Percentiles rank a stretch among this genome's conserved stretches.
These are phyloP conservation scores for Penicillium sp. DNA, from an alignment of 2,329 filamentous ascomycete genomes.

Conservation along the genomic window DNA sequence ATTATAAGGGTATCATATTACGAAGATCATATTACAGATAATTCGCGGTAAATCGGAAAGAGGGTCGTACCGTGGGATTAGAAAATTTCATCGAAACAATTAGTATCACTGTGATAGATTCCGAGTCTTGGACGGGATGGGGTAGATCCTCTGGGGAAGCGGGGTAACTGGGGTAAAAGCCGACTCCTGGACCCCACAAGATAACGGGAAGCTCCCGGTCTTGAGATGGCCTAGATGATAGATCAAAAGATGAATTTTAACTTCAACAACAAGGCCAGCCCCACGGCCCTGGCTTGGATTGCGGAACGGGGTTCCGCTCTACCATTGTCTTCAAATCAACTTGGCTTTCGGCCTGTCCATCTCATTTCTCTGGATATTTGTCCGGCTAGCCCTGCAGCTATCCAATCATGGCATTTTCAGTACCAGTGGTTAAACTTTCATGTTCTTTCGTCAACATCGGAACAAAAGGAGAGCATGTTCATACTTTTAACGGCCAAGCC, in stretches of 20 bases:
- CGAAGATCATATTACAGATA: no score
- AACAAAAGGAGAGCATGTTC: background rate
- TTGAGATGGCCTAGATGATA: background rate
- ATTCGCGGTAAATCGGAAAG: no score
- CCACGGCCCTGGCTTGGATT: background rate
- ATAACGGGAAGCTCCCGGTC: background rate
- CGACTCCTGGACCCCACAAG: background rate
- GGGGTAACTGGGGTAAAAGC: constrained; percentile 1
- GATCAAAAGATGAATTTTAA: background rate
- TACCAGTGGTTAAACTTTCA: background rate
- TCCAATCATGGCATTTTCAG: background rate
- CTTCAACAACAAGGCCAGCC: background rate
- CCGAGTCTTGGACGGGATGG: background rate
- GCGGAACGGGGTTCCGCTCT: background rate
- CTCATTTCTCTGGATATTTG: background rate
- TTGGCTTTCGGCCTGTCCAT: background rate
- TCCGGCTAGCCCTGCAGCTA: background rate
- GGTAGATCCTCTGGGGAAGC: constrained; percentile 14
- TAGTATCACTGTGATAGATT: background rate
- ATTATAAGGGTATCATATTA: no score
- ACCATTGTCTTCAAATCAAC: background rate
- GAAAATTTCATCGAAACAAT: no score
- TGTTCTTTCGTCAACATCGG: background rate
- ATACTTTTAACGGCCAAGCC: background rate
- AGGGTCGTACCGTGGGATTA: no score